These are phyloP conservation scores for Ormosia emarginata DNA, from an alignment of 306 rosid genomes.

Conservation along the genomic window DNA sequence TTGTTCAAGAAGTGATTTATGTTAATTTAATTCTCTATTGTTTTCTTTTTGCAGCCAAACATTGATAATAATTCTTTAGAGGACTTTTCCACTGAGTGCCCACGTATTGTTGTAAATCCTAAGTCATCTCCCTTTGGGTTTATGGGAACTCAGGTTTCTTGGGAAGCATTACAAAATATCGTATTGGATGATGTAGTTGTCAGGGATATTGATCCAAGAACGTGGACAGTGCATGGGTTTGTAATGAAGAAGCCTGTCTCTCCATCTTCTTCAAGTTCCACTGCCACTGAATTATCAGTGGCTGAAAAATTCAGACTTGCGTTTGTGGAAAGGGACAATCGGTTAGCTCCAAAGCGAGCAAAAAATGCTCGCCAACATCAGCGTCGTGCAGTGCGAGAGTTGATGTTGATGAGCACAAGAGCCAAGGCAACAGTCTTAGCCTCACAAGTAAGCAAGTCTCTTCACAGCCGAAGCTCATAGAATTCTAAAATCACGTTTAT, in stretches of 20 bases:
- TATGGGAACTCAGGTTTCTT: slow-evolving; percentile 56
- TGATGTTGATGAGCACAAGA: slow-evolving; percentile 59
- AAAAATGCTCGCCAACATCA: slow-evolving; percentile 88
- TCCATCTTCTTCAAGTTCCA: slow-evolving; percentile 26
- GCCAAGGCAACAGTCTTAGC: slow-evolving; percentile 78
- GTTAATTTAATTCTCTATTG: neutral
- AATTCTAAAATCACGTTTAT: neutral
- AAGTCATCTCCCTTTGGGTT: slow-evolving; percentile 69
- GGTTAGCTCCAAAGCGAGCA: slow-evolving; percentile 87
- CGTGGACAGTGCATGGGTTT: slow-evolving; percentile 65
- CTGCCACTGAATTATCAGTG: slow-evolving; percentile 61
- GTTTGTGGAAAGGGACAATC: slow-evolving; percentile 81
- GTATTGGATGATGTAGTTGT: slow-evolving; percentile 52
- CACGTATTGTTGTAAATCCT: slow-evolving; percentile 73
- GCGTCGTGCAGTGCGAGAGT: slow-evolving; percentile 74
- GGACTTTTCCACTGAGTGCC: slow-evolving; percentile 66
- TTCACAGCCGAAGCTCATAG: slow-evolving; percentile 34
- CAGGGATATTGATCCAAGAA: slow-evolving; percentile 61
- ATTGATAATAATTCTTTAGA: slow-evolving; percentile 66
- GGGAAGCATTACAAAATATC: slow-evolving; percentile 62
- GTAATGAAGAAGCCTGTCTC: slow-evolving; percentile 31
- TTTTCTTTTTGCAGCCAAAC: slow-evolving; percentile 57
- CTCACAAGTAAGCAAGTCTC: slow-evolving; percentile 64
- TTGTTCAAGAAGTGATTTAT: neutral
- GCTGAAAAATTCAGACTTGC: slow-evolving; percentile 94